Evolutionary conservation across 257 asterid genomes (phyloP).

Genomic region (Lavandula angustifolia): DNA sequence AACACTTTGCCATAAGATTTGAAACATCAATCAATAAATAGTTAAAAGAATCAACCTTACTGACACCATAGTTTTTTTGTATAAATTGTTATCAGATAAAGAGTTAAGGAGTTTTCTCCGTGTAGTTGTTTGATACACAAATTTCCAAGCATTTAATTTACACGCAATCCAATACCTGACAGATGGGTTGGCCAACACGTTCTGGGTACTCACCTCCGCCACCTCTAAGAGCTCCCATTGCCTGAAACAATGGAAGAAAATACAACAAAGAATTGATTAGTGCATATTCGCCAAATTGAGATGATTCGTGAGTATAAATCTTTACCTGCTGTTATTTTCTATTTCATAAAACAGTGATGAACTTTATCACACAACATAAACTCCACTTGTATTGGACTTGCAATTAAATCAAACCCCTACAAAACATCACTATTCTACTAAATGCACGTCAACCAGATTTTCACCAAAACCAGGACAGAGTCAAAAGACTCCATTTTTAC

Average conservation of each 20-base stretch:
- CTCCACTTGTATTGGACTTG: conserved; percentile 19
- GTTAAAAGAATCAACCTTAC: no score
- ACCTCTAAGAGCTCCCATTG: conserved; percentile 45
- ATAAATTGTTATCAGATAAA: conserved; percentile 10
- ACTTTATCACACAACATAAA: conserved; percentile 21
- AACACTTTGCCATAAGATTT: not conserved
- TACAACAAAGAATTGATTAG: no score
- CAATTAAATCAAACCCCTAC: conserved; percentile 7
- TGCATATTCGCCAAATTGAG: conserved; percentile 28
- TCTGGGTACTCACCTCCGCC: conserved; percentile 59
- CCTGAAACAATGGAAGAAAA: no score
- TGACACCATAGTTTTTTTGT: not conserved
- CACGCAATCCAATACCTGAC: conserved; percentile 56
- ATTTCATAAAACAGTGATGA: not conserved
- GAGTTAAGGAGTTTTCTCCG: not conserved
- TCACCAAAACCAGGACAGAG: conserved; percentile 6
- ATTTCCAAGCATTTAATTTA: not conserved
- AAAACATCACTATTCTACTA: conserved; percentile 11
- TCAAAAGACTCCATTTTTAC: conserved; percentile 26
- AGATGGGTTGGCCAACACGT: conserved; percentile 64
- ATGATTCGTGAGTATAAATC: not conserved
- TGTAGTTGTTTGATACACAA: not conserved
- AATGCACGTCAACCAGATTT: conserved; percentile 28
- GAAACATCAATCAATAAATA: no score
- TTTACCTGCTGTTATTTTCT: conserved; percentile 5